A percentile compares a stretch with the other conserved stretches of the same genome.
phyloP scores from a whole-genome alignment of 2,329 filamentous ascomycete genomes.

The Phaeosphaeria sp. region DNA sequence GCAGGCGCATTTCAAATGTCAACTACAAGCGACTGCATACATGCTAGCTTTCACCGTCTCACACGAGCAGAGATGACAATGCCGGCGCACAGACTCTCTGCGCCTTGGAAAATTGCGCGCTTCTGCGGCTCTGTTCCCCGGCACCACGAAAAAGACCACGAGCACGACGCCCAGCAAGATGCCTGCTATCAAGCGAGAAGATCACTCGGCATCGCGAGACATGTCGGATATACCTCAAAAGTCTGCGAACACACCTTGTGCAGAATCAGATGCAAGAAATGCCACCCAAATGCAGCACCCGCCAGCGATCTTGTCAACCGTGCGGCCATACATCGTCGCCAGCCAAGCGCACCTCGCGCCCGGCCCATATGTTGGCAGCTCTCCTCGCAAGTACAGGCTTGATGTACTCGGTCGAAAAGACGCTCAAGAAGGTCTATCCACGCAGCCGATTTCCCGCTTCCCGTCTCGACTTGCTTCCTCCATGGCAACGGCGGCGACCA shows the following conservation, averaged over 20 bases:
- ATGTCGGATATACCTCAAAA: not conserved
- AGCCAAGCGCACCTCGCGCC: not conserved
- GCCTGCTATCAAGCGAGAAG: not conserved
- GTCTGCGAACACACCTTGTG: not conserved
- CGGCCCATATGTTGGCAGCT: conserved; percentile 4
- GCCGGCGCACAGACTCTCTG: not conserved
- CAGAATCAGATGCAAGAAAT: not conserved
- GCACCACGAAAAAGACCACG: not conserved
- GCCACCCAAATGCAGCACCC: not conserved
- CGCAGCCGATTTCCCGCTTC: conserved; percentile 8
- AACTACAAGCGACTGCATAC: too few species aligned
- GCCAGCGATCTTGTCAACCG: not conserved
- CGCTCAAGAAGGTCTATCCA: not conserved
- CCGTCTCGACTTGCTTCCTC: conserved; percentile 15
- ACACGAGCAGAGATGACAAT: not conserved
- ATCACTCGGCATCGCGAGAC: not conserved
- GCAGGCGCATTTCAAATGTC: not conserved
- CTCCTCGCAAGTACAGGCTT: conserved; percentile 6
- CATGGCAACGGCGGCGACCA: conserved; percentile 14
- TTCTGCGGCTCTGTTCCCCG: not conserved
- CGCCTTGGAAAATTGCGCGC: not conserved
- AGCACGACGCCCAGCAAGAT: not conserved
- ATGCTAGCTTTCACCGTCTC: not conserved
- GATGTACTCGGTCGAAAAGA: not conserved
- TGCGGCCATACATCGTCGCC: not conserved